phyloP scores from a whole-genome alignment of 768 basidiomycete genomes.

The Boletus sp. region DNA sequence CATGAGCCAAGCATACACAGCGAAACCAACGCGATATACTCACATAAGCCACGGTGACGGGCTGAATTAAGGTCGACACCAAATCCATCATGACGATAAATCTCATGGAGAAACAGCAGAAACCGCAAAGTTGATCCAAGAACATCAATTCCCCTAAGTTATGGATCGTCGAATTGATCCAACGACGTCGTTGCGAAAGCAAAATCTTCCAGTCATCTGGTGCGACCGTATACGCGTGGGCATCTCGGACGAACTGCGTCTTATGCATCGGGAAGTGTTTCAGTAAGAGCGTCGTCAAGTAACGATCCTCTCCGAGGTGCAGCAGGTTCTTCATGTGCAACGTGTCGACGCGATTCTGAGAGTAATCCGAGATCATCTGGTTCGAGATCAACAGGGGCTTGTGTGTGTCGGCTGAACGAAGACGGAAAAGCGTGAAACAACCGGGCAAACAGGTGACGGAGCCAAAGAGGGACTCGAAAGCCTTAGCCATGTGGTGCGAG shows the following conservation, averaged over 20 bases:
- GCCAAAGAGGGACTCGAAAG: conserved; percentile 94
- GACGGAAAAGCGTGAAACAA: conserved; percentile 96
- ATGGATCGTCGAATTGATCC: conserved; percentile 99
- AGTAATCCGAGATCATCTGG: conserved; percentile 87
- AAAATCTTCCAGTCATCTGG: conserved; percentile 95
- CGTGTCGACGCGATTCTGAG: conserved; percentile 94
- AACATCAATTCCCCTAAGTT: conserved; percentile 93
- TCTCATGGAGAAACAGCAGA: conserved; percentile 99
- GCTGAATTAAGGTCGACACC: conserved; percentile 79
- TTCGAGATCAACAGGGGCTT: conserved; percentile 93
- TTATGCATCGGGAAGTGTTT: conserved; percentile 95
- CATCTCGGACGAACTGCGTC: conserved; percentile 93
- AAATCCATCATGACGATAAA: conserved; percentile 98
- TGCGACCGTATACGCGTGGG: conserved; percentile 91
- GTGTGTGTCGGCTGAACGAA: conserved; percentile 91
- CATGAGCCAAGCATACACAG: conserved; percentile 5
- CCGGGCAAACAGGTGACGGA: conserved; percentile 98
- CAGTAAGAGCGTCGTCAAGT: conserved; percentile 90
- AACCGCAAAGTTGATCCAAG: conserved; percentile 87
- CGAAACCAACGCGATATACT: conserved; percentile 35
- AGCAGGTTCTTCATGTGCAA: conserved; percentile 98
- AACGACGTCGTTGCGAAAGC: conserved; percentile 94
- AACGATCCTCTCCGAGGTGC: conserved; percentile 98
- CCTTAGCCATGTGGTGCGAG: conserved; percentile 98
- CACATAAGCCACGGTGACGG: conserved; percentile 87